Evolutionary conservation across 2,329 filamentous ascomycete species (phyloP), one percentile per base, ranked within the genome.

Genomic region (Microcyclospora pomicola): DNA sequence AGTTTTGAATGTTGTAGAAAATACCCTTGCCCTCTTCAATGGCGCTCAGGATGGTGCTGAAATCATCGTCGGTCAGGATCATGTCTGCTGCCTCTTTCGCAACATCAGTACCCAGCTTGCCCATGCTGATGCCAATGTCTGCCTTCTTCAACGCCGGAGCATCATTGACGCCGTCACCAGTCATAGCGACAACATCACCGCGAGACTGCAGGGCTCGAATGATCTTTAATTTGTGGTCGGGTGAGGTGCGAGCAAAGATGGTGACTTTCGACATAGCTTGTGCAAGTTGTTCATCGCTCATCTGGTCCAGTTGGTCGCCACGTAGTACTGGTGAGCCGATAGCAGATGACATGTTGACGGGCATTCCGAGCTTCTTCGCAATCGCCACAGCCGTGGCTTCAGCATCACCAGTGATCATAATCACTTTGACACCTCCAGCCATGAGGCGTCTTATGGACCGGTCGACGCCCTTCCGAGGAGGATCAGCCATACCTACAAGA

Each of bases 1-100:
- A 98, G 61, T 98, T 98, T 58, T 98, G 91, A 49, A 98, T 96
- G 60, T 98, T 98, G 72, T 91, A 94, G 64, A 98, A 98, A 50
- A 98, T 98, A 39, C 87, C 91, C 62, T 98, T 98, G 62, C 91
- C 92, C 65, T 98, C 91, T 60, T 98, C 91, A 44, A 98, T 98
- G 24, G 91, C 91, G 42, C 79, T 82, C 9, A 98, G 71, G 45
- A 98, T 98, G 5, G 84, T 91, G 0, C 81, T 83, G 58, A 92
- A 91, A 60, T 91, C 82, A 58, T 92, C 84, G 49, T 91, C 82
- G 0, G 83, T 91, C 37, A 92, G 65, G 46, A 92, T 88, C 84
- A 92, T 92, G 54, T 91, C 84, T n/a, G 84, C 79, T 9, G 84
- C 84, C 59, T 91, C 91, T 64, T 98, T 98, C 45, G 91, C 91